Conservation (phyloP, 73 alveolate genomes). For the Paramecium bursaria region DNA sequence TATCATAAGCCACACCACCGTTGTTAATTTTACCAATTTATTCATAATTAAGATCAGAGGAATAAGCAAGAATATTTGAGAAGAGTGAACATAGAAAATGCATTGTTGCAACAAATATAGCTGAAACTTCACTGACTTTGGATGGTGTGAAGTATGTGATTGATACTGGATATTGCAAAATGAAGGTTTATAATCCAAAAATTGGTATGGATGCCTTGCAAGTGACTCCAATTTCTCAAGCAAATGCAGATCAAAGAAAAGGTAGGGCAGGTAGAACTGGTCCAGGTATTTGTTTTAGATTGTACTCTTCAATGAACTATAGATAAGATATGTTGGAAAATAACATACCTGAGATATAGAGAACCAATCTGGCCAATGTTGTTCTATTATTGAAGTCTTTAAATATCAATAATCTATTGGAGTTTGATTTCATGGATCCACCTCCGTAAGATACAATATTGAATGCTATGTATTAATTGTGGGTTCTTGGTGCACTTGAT, state of each 20-base stretch:
- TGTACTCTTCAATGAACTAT: constrained; percentile 93
- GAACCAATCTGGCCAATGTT: constrained; percentile 99
- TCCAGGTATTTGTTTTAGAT: constrained; percentile 98
- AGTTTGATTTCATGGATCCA: constrained; percentile 99
- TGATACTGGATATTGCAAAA: constrained; percentile 99
- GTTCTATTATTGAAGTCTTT: constrained; percentile 96
- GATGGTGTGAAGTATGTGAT: constrained; percentile 99
- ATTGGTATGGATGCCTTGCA: constrained; percentile 99
- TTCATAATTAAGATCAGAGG: constrained; percentile 98
- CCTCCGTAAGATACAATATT: constrained; percentile 99
- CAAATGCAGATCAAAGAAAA: constrained; percentile 98
- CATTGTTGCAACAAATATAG: constrained; percentile 99
- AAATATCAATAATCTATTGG: constrained; percentile 96
- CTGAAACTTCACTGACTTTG: constrained; percentile 99
- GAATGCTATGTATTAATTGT: constrained; percentile 99
- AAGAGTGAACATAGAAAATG: constrained; percentile 97
- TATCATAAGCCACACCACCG: constrained; percentile 96
- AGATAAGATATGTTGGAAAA: constrained; percentile 97
- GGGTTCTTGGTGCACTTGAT: constrained; percentile 99
- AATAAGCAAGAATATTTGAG: constrained; percentile 99
- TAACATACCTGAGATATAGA: constrained; percentile 99
- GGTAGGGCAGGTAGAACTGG: constrained; percentile 99
- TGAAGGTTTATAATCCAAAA: constrained; percentile 99
- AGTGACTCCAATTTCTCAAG: constrained; percentile 99
- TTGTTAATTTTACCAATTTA: constrained; percentile 98